A percentile compares a stretch with the other conserved stretches of the same genome.
Conservation (phyloP, 495 filamentous ascomycete species). For the Physcia stellaris region DNA sequence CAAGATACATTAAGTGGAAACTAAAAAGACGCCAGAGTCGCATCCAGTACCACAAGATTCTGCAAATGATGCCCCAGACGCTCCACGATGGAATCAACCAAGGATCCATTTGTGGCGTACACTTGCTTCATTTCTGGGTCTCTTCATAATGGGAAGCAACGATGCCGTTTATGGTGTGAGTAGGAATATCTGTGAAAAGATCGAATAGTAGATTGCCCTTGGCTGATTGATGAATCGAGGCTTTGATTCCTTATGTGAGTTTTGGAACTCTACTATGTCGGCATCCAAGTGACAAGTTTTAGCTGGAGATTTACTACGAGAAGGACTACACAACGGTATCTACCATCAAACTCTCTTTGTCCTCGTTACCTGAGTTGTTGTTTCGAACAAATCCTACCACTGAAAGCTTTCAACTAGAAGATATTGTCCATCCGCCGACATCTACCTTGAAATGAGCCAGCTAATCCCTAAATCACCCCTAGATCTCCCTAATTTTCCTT, state of each 20-base stretch:
- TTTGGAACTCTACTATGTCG: slow-evolving; percentile 20
- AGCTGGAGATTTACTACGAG: background rate
- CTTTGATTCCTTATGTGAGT: slow-evolving; percentile 45
- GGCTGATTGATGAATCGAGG: slow-evolving; percentile 21
- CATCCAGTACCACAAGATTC: no score
- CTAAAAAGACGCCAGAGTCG: no score
- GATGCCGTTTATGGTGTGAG: slow-evolving; percentile 71
- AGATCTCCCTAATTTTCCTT: slow-evolving; percentile 51
- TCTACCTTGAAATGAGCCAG: no score
- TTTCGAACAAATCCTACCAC: slow-evolving; percentile 12
- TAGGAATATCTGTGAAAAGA: background rate
- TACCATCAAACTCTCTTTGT: background rate
- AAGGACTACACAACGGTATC: no score
- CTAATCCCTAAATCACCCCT: slow-evolving; percentile 39
- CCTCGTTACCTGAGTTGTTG: background rate
- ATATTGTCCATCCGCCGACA: slow-evolving; percentile 46
- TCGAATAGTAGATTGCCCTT: background rate
- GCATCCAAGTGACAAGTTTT: no score
- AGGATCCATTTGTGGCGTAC: slow-evolving; percentile 50
- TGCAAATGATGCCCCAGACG: no score
- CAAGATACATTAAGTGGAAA: no score
- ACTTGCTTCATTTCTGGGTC: slow-evolving; percentile 53
- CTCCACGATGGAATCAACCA: slow-evolving; percentile 67
- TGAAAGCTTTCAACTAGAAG: slow-evolving; percentile 33
- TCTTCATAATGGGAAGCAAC: slow-evolving; percentile 69